A percentile compares a stretch with the other conserved stretches of the same genome.
phyloP scores from a whole-genome alignment of 2,329 filamentous ascomycete genomes.

The Talaromyces sp. region DNA sequence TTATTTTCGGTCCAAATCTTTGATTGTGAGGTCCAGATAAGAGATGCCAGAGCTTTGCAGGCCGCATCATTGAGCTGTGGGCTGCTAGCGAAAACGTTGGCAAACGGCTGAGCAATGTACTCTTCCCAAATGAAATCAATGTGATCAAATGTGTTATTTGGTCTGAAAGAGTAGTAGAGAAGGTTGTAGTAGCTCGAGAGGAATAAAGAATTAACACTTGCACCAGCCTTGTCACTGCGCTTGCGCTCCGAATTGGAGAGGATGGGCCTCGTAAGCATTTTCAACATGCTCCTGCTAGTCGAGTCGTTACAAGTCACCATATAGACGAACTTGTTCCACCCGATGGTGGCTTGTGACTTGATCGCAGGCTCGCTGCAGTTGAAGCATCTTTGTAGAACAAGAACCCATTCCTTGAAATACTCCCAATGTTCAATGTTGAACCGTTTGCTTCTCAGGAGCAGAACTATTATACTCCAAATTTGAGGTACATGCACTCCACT shows the following conservation, averaged over 20 bases:
- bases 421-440: conserved; percentile 64
- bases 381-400: conserved; percentile 77
- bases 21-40: conserved; percentile 53
- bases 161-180: conserved; percentile 77
- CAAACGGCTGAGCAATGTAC: conserved; percentile 64
- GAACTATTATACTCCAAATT: conserved; percentile 80
- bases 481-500: conserved; percentile 69
- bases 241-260: conserved; percentile 66
- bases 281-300: conserved; percentile 54
- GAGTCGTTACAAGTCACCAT: conserved; percentile 63
- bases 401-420: conserved; percentile 70
- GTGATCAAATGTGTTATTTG: conserved; percentile 61
- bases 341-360: conserved; percentile 72
- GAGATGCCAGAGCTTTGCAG: conserved; percentile 67
- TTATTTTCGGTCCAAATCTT: conserved; percentile 73
- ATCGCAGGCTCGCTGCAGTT: conserved; percentile 70
- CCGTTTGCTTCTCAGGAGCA: conserved; percentile 66
- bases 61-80: conserved; percentile 58
- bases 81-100: conserved; percentile 51
- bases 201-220: conserved; percentile 54
- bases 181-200: conserved; percentile 75
- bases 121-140: conserved; percentile 76
- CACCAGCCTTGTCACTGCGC: conserved; percentile 48
- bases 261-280: conserved; percentile 67
- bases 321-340: conserved; percentile 83